Conservation (phyloP, 1,284 basidiomycete genomes). For the Sporisorium exsertum region DNA sequence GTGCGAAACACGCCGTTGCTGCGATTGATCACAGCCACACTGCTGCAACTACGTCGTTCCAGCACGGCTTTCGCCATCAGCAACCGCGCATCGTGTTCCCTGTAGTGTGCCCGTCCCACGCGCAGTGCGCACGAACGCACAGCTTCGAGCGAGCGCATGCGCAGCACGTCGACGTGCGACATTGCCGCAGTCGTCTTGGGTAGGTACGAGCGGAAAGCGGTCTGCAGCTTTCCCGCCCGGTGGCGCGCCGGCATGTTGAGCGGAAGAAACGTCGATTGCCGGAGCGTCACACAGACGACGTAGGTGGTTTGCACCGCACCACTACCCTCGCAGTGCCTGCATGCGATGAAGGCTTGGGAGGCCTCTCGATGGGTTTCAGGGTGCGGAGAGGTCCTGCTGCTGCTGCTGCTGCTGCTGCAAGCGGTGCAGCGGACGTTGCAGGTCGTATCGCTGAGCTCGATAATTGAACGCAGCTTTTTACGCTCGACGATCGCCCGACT, state of each 20-base stretch:
- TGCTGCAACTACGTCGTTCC: conserved; percentile 74
- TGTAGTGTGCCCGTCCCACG: conserved; percentile 80
- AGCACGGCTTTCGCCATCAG: conserved; percentile 72
- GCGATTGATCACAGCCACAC: conserved; percentile 79
- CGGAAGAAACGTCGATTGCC: conserved; percentile 38
- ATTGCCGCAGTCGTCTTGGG: conserved; percentile 76
- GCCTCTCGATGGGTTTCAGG: conserved; percentile 8
- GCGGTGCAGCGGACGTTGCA: conserved; percentile 27
- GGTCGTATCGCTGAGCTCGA: conserved; percentile 48
- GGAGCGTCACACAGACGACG: conserved; percentile 46
- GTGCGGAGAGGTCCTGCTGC: conserved; percentile 3
- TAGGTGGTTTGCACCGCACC: conserved; percentile 36
- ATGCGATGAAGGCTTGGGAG: not conserved
- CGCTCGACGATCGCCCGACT: conserved; percentile 41
- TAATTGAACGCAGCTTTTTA: conserved; percentile 50
- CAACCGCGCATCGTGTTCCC: conserved; percentile 79
- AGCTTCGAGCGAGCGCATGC: conserved; percentile 75
- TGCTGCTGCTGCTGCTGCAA: conserved; percentile 21
- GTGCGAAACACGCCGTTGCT: conserved; percentile 76
- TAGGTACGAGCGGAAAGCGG: conserved; percentile 77
- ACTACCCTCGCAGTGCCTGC: conserved; percentile 27
- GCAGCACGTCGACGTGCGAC: conserved; percentile 78
- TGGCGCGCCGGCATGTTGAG: conserved; percentile 34
- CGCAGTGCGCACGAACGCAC: conserved; percentile 72
- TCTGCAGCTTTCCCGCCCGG: conserved; percentile 28